These are phyloP conservation scores for Magnolia changhungtana DNA, from an alignment of 164 flowering plant genomes.

Conservation along the genomic window DNA sequence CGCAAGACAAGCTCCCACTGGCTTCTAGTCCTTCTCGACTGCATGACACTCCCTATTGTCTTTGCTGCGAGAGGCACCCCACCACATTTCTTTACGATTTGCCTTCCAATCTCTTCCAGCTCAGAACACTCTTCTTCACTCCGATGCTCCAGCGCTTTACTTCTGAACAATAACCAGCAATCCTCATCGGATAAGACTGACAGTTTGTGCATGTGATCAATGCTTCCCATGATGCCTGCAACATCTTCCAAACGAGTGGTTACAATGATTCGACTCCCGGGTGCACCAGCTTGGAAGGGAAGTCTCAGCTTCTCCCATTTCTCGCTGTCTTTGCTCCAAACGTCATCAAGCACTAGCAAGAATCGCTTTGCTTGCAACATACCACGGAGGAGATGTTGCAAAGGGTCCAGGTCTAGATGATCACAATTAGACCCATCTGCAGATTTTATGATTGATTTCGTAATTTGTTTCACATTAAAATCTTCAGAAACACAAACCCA, in stretches of 20 bases:
- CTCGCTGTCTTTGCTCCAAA: background rate
- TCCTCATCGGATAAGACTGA: background rate
- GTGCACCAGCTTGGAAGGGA: background rate
- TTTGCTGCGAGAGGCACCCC: constrained; percentile 18
- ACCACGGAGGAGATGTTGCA: background rate
- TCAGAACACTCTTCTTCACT: background rate
- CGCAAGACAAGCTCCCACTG: constrained; percentile 14
- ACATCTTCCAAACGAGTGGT: background rate
- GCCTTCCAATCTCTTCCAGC: background rate
- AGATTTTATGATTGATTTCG: too few relatives aligned
- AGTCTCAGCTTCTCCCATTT: background rate
- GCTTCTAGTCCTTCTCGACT: background rate
- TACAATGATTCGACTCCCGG: background rate
- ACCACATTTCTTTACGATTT: constrained; percentile 18
- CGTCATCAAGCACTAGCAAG: background rate
- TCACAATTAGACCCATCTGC: background rate
- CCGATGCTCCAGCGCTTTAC: background rate
- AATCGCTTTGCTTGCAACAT: background rate
- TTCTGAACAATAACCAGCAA: background rate
- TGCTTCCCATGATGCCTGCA: background rate
- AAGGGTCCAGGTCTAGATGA: background rate
- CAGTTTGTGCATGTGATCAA: background rate
- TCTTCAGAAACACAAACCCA: background rate
- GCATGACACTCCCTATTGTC: constrained; percentile 17
- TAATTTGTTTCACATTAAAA: too few relatives aligned